Base-by-base conservation (phyloP, 2,329 filamentous ascomycete species). In the Fusarium sp. region DNA sequence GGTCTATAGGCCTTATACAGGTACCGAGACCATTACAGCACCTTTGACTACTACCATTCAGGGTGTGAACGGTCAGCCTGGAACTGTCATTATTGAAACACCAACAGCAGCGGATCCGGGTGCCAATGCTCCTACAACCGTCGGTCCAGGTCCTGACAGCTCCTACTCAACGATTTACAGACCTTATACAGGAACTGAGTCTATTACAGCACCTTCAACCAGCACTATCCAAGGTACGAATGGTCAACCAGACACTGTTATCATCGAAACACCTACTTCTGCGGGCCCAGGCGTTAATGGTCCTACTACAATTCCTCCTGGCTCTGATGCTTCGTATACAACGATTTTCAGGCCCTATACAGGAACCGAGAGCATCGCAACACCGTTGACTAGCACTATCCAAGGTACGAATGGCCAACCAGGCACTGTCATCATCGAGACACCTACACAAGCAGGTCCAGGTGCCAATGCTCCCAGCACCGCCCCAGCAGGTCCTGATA, bases 11-110 rank as follows among this genome's bases (percentile, higher is more conserved):
- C 65, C 65, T 26, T 56, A 69, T 20, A 57, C 40, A 2, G 60
- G 66, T 16, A 16, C 40, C 9, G 52, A 57, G 11, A 15, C 38
- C 6, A 69, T 69, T 9, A 62, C 55, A 11, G 47, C 47, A 1
- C 65, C 66, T 11, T 12, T 69, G 4, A 69, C 61, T 2, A 57
- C 60, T 9, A 69, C 65, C 5, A 66, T 69, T 8, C 31, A 44
- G 13, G 59, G 59, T 2, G 34, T 31, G 11, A 55, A 52, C 7
- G 66, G 65, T 1, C 53, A 51, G 15, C 62, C 62, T 3, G 62
- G 62, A 4, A 65, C 62, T 4, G 47, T 65, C 20, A 54, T 65
- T 6, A 59, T 65, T 7, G 62, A 65, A 28, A 65, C 62, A 12
- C 62, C 62, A 31, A 37, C 6, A 12, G 26, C 33, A 4, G 45